Evolutionary conservation across 2,329 filamentous ascomycete species (phyloP).

Genomic region (Fusarium drepaniforme): DNA sequence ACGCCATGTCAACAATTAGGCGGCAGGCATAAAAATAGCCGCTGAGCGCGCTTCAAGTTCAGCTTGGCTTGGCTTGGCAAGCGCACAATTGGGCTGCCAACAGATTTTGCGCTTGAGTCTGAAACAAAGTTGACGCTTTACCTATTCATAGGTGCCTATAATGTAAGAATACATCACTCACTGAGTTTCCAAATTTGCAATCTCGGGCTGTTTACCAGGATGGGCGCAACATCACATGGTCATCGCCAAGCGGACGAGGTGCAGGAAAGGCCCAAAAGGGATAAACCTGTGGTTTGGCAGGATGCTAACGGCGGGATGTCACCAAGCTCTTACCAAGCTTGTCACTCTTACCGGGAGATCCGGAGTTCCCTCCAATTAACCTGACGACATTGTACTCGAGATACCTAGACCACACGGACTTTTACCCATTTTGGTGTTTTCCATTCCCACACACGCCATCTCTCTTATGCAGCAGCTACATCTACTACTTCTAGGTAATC

Average conservation of each 20-base stretch:
- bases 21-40: neutral
- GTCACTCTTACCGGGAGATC: neutral
- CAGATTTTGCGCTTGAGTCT: neutral
- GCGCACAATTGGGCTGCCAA: neutral
- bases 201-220: neutral
- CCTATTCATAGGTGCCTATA: neutral
- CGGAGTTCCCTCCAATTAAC: neutral
- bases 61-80: neutral
- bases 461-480: neutral
- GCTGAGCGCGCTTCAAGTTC: neutral
- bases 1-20: neutral
- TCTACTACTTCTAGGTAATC: neutral
- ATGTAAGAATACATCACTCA: neutral
- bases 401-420: neutral
- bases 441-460: neutral
- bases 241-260: neutral
- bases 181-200: neutral
- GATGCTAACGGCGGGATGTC: neutral
- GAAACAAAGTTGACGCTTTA: neutral
- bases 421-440: neutral
- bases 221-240: neutral
- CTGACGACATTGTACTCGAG: neutral
- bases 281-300: neutral
- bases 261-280: neutral
- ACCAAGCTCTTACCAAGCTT: neutral